Conservation (phyloP, 1,139 yeast species). For the Hyphopichia burtonii region DNA sequence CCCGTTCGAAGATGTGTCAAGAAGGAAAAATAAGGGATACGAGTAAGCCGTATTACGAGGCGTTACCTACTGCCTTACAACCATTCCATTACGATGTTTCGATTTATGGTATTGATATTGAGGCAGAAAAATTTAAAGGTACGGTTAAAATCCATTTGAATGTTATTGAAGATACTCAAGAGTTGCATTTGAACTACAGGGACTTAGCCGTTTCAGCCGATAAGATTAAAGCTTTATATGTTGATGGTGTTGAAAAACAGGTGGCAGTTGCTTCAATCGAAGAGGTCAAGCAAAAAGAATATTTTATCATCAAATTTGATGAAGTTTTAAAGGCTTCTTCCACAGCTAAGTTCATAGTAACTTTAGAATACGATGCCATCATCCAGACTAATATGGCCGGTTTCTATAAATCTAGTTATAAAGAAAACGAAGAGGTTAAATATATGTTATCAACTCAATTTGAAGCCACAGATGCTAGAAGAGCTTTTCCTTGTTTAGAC, state of each 20-base stretch:
- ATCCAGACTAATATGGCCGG: slow-evolving; percentile 70
- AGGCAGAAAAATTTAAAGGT: slow-evolving; percentile 39
- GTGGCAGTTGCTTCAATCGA: slow-evolving; percentile 16
- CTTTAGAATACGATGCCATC: slow-evolving; percentile 44
- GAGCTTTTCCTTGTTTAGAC: slow-evolving; percentile 82
- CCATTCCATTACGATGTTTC: slow-evolving; percentile 47
- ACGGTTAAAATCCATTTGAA: slow-evolving; percentile 36
- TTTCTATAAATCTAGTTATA: slow-evolving; percentile 75
- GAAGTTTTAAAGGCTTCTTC: slow-evolving; percentile 9
- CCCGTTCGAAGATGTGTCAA: background rate
- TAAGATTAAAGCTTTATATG: slow-evolving; percentile 8
- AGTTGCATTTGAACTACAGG: slow-evolving; percentile 44
- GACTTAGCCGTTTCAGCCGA: slow-evolving; percentile 24
- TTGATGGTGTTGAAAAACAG: slow-evolving; percentile 3
- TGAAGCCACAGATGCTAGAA: slow-evolving; percentile 83
- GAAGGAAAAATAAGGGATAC: background rate
- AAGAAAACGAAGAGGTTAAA: slow-evolving; percentile 57
- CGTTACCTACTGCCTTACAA: slow-evolving; percentile 41
- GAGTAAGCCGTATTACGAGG: slow-evolving; percentile 32
- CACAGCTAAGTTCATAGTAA: slow-evolving; percentile 19
- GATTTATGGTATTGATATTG: slow-evolving; percentile 34
- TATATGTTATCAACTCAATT: slow-evolving; percentile 78
- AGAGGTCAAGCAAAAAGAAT: slow-evolving; percentile 25
- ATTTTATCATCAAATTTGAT: slow-evolving; percentile 24
- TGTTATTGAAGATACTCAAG: slow-evolving; percentile 30